Evolutionary conservation across 495 filamentous ascomycete species (phyloP).

Genomic region (Neurospora sp.): DNA sequence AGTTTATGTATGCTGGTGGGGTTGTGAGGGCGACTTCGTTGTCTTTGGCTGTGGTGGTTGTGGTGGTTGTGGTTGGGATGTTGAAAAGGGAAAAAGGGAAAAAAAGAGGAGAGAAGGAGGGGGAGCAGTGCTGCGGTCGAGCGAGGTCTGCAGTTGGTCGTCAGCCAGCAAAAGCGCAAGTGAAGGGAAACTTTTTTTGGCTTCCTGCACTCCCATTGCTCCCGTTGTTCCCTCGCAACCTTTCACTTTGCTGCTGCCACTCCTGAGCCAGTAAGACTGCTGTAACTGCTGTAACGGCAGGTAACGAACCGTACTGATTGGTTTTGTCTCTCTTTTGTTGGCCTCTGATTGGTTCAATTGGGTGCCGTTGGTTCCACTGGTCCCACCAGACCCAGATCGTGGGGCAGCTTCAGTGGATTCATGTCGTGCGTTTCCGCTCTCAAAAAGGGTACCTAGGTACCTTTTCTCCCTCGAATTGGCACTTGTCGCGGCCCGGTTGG

Average conservation of each 20-base stretch:
- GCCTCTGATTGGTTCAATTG: not conserved
- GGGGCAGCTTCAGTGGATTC: conserved; percentile 7
- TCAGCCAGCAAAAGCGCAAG: not conserved
- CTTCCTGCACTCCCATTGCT: conserved; percentile 1
- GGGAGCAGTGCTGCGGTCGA: conserved; percentile 6
- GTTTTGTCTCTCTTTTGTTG: not conserved
- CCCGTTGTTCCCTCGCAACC: not conserved
- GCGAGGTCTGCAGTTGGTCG: not conserved
- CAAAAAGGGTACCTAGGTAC: not conserved
- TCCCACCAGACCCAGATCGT: conserved; percentile 8
- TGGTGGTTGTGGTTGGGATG: not conserved
- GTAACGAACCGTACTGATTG: not conserved
- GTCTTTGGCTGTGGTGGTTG: conserved; percentile 35
- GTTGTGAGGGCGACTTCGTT: conserved; percentile 56
- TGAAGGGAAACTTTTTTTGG: not conserved
- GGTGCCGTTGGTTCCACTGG: not conserved
- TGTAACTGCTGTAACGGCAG: not conserved
- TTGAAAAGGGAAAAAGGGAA: conserved; percentile 20
- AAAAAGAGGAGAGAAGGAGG: conserved; percentile 12
- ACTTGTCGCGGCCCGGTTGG: not conserved
- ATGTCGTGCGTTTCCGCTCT: not conserved
- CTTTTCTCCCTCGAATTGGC: not conserved
- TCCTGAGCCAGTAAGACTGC: not conserved
- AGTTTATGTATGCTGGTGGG: conserved; percentile 23
- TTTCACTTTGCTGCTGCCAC: not conserved